Conservation (phyloP, 2,329 filamentous ascomycete genomes). For the Nemania sp. region DNA sequence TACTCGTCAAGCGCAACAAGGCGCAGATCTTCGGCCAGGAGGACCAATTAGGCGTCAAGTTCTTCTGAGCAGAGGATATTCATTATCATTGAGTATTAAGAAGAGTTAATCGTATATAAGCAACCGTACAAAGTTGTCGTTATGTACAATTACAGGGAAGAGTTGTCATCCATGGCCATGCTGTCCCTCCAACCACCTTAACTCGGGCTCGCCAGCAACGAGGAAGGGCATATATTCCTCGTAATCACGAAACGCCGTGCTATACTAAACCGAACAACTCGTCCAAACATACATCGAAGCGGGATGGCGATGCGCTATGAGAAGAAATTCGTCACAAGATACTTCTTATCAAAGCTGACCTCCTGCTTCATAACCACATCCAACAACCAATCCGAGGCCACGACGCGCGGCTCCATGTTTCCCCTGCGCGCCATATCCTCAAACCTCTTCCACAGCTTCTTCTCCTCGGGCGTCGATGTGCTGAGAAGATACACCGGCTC, state of each 20-base stretch:
- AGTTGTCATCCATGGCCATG: constrained; percentile 20
- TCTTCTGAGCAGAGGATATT: constrained; percentile 75
- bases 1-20: constrained; percentile 89
- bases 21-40: constrained; percentile 94
- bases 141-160: constrained; percentile 33
- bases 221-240: background rate
- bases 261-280: constrained; percentile 21
- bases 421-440: constrained; percentile 80
- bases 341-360: constrained; percentile 74
- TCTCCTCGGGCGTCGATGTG: constrained; percentile 74
- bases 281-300: background rate
- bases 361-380: constrained; percentile 91
- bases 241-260: constrained; percentile 37
- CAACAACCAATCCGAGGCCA: constrained; percentile 89
- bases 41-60: constrained; percentile 92
- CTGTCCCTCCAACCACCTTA: constrained; percentile 24
- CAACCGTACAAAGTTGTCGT: constrained; percentile 24
- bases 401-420: constrained; percentile 83
- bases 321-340: constrained; percentile 64
- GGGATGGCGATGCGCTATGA: constrained; percentile 35
- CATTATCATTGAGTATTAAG: constrained; percentile 32
- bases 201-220: constrained; percentile 15
- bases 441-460: constrained; percentile 83
- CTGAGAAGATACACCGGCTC: constrained; percentile 88
- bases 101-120: constrained; percentile 23